Conservation (phyloP, 805 yeast genomes). For the Saturnispora serradocipensis region DNA sequence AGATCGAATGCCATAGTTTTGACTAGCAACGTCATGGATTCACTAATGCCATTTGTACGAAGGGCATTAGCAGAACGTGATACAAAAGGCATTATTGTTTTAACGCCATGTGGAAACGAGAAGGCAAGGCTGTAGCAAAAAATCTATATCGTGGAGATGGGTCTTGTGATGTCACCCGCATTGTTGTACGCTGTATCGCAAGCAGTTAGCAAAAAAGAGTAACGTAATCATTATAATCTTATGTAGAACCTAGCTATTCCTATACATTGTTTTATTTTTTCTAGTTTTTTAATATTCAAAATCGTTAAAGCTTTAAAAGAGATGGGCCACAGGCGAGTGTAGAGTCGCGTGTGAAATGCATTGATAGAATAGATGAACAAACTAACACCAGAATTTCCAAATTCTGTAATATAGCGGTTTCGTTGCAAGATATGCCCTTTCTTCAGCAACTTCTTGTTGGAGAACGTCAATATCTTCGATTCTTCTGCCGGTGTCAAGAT, state of each 20-base stretch:
- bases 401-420: constrained; percentile 40
- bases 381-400: constrained; percentile 50
- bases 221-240: not conserved
- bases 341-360: not conserved
- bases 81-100: not conserved
- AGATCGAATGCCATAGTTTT: not conserved
- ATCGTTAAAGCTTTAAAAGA: not conserved
- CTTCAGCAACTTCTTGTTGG: constrained; percentile 49
- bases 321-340: not conserved
- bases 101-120: not conserved
- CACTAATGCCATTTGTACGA: not conserved
- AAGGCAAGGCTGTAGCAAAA: not conserved
- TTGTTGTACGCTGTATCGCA: not conserved
- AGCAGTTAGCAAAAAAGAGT: not conserved
- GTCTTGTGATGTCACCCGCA: no score
- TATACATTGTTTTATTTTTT: not conserved
- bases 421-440: constrained; percentile 38
- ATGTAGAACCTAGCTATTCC: not conserved
- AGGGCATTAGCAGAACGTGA: not conserved
- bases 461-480: constrained; percentile 48
- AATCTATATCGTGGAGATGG: not conserved
- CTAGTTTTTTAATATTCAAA: not conserved
- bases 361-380: constrained; percentile 5
- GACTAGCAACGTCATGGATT: not conserved
- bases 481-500: constrained; percentile 56